These are phyloP conservation scores for Amaranthus cruentus DNA, from an alignment of 148 eudicot species.

Conservation along the genomic window DNA sequence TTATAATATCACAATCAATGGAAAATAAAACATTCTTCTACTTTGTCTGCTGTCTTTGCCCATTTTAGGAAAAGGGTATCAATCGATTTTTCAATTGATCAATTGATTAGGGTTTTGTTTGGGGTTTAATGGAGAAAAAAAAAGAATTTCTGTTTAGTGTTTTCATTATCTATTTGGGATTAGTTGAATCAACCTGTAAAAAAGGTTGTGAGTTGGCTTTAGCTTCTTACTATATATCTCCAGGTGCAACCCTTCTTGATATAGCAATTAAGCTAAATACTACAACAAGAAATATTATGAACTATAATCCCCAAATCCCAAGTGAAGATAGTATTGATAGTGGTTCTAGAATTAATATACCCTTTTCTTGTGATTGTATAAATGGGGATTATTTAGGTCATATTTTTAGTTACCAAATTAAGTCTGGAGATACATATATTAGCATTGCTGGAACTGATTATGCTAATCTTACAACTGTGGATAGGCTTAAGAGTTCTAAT, in stretches of 20 bases:
- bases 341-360: slow-evolving; percentile 38
- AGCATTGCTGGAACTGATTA: slow-evolving; percentile 33
- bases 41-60: neutral
- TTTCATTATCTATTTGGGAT: slow-evolving; percentile 2
- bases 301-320: slow-evolving; percentile 42
- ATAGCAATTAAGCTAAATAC: slow-evolving; percentile 25
- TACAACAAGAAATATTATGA: slow-evolving; percentile 19
- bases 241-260: slow-evolving; percentile 19
- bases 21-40: neutral
- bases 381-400: slow-evolving; percentile 43
- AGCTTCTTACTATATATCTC: slow-evolving; percentile 46
- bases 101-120: neutral
- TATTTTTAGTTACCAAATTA: slow-evolving; percentile 32
- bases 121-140: slow-evolving; percentile 15
- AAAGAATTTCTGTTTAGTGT: slow-evolving; percentile 21
- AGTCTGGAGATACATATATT: slow-evolving; percentile 40
- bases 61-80: neutral
- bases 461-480: slow-evolving; percentile 48
- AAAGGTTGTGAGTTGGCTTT: slow-evolving; percentile 54
- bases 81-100: neutral
- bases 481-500: slow-evolving; percentile 38
- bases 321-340: slow-evolving; percentile 26
- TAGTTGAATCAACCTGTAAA: slow-evolving; percentile 35
- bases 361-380: slow-evolving; percentile 66
- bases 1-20: neutral